A percentile compares a stretch with the other conserved stretches of the same genome.
phyloP scores from a whole-genome alignment of 768 basidiomycete genomes.

The Russula brevipes region DNA sequence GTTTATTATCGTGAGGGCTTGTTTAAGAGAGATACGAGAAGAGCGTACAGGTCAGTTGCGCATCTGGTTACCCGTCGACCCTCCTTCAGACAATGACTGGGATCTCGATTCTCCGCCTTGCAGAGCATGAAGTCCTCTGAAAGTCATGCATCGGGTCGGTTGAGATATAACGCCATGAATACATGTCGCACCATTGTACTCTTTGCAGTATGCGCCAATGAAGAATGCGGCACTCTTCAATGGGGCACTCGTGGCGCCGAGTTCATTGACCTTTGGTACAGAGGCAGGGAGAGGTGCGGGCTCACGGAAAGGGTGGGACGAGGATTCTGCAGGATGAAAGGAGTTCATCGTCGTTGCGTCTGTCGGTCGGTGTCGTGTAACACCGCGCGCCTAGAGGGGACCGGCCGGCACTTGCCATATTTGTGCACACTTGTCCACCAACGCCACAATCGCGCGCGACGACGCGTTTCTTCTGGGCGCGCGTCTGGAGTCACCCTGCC shows the following conservation, averaged over 20 bases:
- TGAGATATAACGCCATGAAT: neutral
- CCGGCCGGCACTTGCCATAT: slow-evolving; percentile 3
- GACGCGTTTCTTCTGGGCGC: neutral
- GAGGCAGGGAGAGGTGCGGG: slow-evolving; percentile 59
- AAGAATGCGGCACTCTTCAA: slow-evolving; percentile 97
- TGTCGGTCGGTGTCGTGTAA: slow-evolving; percentile 17
- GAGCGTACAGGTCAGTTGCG: slow-evolving; percentile 82
- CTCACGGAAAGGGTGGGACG: slow-evolving; percentile 52
- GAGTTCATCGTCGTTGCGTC: slow-evolving; percentile 44
- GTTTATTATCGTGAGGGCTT: neutral
- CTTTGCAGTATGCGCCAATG: slow-evolving; percentile 92
- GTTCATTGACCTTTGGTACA: slow-evolving; percentile 77
- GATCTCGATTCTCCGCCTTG: slow-evolving; percentile 87
- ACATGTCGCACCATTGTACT: slow-evolving; percentile 77
- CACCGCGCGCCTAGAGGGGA: too few species aligned
- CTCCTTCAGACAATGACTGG: slow-evolving; percentile 91
- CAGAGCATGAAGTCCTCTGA: slow-evolving; percentile 96
- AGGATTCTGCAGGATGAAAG: slow-evolving; percentile 44
- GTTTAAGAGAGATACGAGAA: slow-evolving; percentile 3
- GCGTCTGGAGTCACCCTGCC: too few species aligned
- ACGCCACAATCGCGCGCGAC: slow-evolving; percentile 13
- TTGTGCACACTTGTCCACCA: neutral
- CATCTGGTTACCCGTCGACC: slow-evolving; percentile 94
- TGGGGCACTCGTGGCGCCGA: slow-evolving; percentile 87
- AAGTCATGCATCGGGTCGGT: neutral